Base-by-base conservation (phyloP, 768 basidiomycete genomes). In the Termitomyces bulborhizus region DNA sequence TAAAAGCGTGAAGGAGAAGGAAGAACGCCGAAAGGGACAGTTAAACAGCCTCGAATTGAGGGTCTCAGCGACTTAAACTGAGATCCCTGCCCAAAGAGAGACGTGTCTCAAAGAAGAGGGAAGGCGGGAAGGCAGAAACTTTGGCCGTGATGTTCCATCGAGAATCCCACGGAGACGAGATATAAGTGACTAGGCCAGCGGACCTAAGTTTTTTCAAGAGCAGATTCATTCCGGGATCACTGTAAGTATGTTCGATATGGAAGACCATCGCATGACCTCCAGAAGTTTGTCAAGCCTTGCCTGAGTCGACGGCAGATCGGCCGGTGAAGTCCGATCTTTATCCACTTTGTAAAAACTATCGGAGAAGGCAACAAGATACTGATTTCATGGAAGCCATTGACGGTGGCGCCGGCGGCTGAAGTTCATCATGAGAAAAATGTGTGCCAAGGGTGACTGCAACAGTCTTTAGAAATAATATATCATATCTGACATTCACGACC, bases 221-320 rank as follows among this genome's bases (percentile, higher is more conserved):
- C 46, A 60, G 59, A 60, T 62, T 62, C 57, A 40, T 57, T 62
- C 57, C 56, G 56, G 53, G 56, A 61, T 65, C 58, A 57, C 58
- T 54, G 52, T 46, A 46, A 46, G 11, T 21, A 21, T 42, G 55
- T 29, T 62, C 34, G 27, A 61, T 62, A 59, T 62, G 45, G 57
- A 21, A 59, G 51, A 44, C 41, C 47, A 52, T 40, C 45, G 41
- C 42, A 53, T 52, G 46, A 41, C 41, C 55, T 42, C 36, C 26
- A 32, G 42, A 29, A 40, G 54, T 56, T 21, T 41, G 57, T 54
- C 43, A 55, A 24, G 31, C 27, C 40, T 31, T 24, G n/a, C 21
- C 43, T 26, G 15, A 16, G 31, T 34, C 6, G 12, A 9, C 15
- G 15, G 15, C n/a, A 16, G 49, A 29, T 39, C 49, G 40, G 53